Evolutionary conservation across 371 early-diverging fungal genomes (phyloP).

Genomic region (Mucor indicus): DNA sequence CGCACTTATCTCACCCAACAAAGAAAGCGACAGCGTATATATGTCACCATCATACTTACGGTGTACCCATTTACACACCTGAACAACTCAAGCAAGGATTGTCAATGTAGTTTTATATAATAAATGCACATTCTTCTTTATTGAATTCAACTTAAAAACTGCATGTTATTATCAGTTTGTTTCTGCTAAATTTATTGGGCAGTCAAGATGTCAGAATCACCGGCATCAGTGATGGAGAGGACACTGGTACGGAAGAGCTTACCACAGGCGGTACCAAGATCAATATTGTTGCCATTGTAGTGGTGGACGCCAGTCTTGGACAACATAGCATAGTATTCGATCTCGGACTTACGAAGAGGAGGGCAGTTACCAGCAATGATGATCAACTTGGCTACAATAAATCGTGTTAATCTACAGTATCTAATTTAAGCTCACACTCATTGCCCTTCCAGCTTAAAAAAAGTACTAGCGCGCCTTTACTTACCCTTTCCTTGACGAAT

Average conservation of each 20-base stretch:
- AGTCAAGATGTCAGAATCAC: constrained; percentile 80
- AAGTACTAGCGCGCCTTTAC: constrained; percentile 4
- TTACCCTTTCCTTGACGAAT: constrained; percentile 94
- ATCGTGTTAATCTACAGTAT: too few relatives aligned
- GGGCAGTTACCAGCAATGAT: constrained; percentile 98
- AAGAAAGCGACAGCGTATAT: constrained; percentile 25
- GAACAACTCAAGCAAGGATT: constrained; percentile 5
- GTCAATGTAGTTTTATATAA: background rate
- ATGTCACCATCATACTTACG: constrained; percentile 50
- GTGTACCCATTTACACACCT: constrained; percentile 31
- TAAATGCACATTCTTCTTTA: background rate
- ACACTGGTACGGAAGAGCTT: constrained; percentile 92
- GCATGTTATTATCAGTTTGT: background rate
- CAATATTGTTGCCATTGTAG: constrained; percentile 97
- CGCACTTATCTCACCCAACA: background rate
- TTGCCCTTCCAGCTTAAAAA: too few relatives aligned
- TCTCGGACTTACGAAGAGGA: constrained; percentile 98
- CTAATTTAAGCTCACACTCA: too few relatives aligned
- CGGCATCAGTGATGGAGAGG: constrained; percentile 96
- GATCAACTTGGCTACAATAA: constrained; percentile 87
- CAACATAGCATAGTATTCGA: constrained; percentile 99
- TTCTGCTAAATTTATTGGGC: constrained; percentile 28
- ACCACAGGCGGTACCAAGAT: constrained; percentile 99
- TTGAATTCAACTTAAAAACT: background rate
- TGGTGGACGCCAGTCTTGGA: constrained; percentile 99